Evolutionary conservation across 192 early-diverging fungal genomes (phyloP).

Genomic region (Coemansia javaensis): DNA sequence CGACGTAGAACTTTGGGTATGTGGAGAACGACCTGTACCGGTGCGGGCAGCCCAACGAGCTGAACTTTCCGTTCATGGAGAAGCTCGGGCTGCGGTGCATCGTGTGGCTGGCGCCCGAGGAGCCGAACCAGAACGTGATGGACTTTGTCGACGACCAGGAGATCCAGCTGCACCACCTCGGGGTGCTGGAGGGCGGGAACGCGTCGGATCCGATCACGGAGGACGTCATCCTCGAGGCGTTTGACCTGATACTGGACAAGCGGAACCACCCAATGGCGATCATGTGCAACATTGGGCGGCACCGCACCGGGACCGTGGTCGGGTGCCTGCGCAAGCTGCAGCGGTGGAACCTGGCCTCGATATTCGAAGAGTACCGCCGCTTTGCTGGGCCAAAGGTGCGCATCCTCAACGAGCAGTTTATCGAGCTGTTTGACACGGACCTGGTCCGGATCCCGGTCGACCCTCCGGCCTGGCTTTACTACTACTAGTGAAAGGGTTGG

Average conservation of each 20-base stretch:
- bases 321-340: conserved; percentile 97
- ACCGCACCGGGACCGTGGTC: conserved; percentile 97
- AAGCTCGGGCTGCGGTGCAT: conserved; percentile 92
- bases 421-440: conserved; percentile 96
- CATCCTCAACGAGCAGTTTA: conserved; percentile 94
- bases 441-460: conserved; percentile 76
- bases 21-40: conserved; percentile 96
- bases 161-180: conserved; percentile 86
- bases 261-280: conserved; percentile 91
- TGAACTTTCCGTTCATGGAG: conserved; percentile 98
- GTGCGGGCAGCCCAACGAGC: conserved; percentile 96
- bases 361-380: conserved; percentile 97
- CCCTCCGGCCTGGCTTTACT: conserved; percentile 68
- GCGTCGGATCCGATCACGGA: conserved; percentile 98
- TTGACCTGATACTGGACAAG: conserved; percentile 82
- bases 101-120: conserved; percentile 94
- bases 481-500: too few species aligned
- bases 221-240: conserved; percentile 88
- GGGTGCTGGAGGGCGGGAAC: conserved; percentile 74
- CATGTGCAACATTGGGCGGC: conserved; percentile 97
- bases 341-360: conserved; percentile 95
- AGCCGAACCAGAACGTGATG: conserved; percentile 89
- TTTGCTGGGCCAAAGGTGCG: conserved; percentile 96
- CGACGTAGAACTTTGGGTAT: conserved; percentile 91
- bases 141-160: conserved; percentile 99